Evolutionary conservation across 257 asterid genomes (phyloP), one percentile per base, ranked within the genome.

Genomic region (Solanum paucissectum): DNA sequence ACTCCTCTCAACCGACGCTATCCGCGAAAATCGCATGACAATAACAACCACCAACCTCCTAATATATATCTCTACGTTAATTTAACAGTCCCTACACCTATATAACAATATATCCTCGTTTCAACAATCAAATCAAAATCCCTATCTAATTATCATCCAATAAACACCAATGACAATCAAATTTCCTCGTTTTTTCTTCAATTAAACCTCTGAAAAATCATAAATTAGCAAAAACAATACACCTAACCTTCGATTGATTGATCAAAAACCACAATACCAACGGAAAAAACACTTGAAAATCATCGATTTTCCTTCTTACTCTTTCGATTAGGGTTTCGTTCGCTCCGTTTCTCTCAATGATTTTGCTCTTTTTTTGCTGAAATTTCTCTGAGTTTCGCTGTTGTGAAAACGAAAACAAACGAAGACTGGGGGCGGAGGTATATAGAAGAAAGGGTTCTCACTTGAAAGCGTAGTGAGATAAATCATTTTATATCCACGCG

Each of bases 21-120:
- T 87, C 91, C 90, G 93, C 90, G 96, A 90, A 49, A 94, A 92
- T 93, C 93, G 98, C 99, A 95, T 97, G 91, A 91, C 93, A 92
- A 58, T 1, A 58, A 87, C 34, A 75, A 64, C 84, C 86, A 69
- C 90, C 84, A 89, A 91, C 68, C 37, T 81, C 85, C 87, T 85
- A 12, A 33, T 72, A 33, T 38, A 85, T 29, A 20, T 64, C 33
- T 64, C 33, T 64, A n/a, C 40, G 18, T 52, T n/a, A 38, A 21
- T 66, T 40, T 72, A 12, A 73, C 37, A 79, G 13, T 66, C 76
- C 49, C 46, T 29, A 74, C 55, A 52, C 21, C 62, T 6, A 62
- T 76, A 37, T 60, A 58, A 62, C 29, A 79, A 58, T 18, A 60
- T 10, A 49, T 72, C 79, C 69, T 13, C 25, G 52, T 83, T 64